phyloP scores from a whole-genome alignment of 768 basidiomycete species.

The Hypholoma sublateritium region DNA sequence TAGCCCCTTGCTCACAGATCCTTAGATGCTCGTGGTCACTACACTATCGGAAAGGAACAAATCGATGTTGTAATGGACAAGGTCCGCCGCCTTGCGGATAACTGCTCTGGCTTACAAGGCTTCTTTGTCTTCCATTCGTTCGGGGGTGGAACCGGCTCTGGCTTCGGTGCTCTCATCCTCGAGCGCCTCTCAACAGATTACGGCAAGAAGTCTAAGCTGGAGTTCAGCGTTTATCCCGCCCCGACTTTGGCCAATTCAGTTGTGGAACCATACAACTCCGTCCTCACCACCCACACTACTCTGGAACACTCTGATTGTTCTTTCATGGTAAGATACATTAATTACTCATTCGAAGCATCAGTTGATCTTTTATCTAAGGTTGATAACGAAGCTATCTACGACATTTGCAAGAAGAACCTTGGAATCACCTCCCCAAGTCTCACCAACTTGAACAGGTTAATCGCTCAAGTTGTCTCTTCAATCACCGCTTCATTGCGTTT shows the following conservation, averaged over 20 bases:
- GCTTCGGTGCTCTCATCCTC: constrained; percentile 94
- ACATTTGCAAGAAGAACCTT: constrained; percentile 96
- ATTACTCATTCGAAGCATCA: background rate
- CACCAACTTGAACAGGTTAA: constrained; percentile 91
- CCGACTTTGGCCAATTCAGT: constrained; percentile 85
- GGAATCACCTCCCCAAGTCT: constrained; percentile 84
- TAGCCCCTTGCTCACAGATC: constrained; percentile 13
- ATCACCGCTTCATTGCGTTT: constrained; percentile 96
- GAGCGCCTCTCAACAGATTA: constrained; percentile 97
- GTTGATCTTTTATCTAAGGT: constrained; percentile 37
- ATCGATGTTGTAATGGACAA: constrained; percentile 97
- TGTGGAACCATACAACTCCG: constrained; percentile 97
- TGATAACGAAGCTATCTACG: constrained; percentile 95
- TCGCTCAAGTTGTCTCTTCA: constrained; percentile 97
- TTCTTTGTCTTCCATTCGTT: constrained; percentile 99
- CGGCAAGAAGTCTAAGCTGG: constrained; percentile 98
- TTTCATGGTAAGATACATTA: constrained; percentile 74
- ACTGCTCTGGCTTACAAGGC: constrained; percentile 95
- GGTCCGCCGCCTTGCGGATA: constrained; percentile 91
- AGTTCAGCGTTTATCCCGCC: constrained; percentile 98
- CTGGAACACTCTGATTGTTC: constrained; percentile 99
- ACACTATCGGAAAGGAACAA: constrained; percentile 97
- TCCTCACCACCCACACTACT: constrained; percentile 96
- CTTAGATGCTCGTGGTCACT: constrained; percentile 94
- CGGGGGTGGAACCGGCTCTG: constrained; percentile 98